phyloP scores from a whole-genome alignment of 2,329 filamentous ascomycete species.

The Pseudogymnoascus verrucosus region DNA sequence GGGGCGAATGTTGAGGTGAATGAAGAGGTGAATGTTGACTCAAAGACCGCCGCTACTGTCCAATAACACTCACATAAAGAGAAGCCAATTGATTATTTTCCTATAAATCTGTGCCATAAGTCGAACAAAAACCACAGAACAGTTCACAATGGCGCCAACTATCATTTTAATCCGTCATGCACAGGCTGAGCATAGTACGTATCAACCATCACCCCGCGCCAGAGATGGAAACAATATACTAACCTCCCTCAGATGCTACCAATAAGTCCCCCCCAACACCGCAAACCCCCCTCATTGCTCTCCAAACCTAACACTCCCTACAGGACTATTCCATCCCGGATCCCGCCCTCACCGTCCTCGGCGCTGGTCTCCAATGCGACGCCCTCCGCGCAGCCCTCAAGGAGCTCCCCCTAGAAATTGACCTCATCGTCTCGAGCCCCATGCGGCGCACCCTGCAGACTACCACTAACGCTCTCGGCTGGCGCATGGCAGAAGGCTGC shows the following conservation, averaged over 20 bases:
- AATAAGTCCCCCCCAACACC: conserved; percentile 23
- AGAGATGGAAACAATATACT: conserved; percentile 6
- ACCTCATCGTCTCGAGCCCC: conserved; percentile 27
- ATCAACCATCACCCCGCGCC: background rate
- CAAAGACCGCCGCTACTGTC: background rate
- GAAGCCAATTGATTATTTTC: background rate
- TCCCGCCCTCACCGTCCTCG: conserved; percentile 19
- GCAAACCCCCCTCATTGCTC: background rate
- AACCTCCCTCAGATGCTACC: conserved; percentile 21
- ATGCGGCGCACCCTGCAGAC: conserved; percentile 27
- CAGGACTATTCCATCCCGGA: conserved; percentile 20
- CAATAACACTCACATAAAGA: background rate
- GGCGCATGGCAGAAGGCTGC: conserved; percentile 24
- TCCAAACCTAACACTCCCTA: conserved; percentile 16
- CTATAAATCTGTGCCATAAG: background rate
- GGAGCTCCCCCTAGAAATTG: conserved; percentile 23
- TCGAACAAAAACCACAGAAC: background rate
- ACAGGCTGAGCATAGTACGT: conserved; percentile 35
- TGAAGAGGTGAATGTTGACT: background rate
- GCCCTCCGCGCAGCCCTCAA: conserved; percentile 20
- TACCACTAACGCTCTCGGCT: conserved; percentile 23
- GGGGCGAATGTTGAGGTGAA: background rate
- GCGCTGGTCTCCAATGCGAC: conserved; percentile 19
- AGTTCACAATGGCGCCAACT: conserved; percentile 30
- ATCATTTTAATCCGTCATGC: conserved; percentile 36